Conservation (phyloP, 257 asterid genomes). For the Plantago elongata region DNA sequence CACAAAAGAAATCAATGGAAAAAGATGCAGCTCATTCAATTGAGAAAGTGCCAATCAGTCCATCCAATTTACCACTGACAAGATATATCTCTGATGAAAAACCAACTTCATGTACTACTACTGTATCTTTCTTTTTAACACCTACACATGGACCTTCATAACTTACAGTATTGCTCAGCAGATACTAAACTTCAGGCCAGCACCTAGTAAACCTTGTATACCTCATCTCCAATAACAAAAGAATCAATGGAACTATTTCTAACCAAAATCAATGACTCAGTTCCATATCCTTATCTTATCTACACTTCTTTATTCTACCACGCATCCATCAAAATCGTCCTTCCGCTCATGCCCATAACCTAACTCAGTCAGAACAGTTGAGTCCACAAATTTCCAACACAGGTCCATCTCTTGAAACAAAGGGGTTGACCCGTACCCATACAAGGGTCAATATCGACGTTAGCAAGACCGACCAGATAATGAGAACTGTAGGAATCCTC, state of each 20-base stretch:
- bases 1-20: too few species aligned
- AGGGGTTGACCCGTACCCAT: constrained; percentile 91
- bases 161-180: constrained; percentile 17
- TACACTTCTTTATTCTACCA: constrained; percentile 27
- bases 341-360: neutral
- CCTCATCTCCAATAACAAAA: constrained; percentile 23
- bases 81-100: too few species aligned
- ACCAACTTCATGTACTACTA: too few species aligned
- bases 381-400: constrained; percentile 73
- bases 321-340: neutral
- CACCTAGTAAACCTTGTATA: neutral
- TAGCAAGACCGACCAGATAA: constrained; percentile 79
- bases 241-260: constrained; percentile 32
- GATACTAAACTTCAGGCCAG: constrained; percentile 2
- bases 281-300: constrained; percentile 23
- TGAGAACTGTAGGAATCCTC: constrained; percentile 69
- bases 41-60: too few species aligned
- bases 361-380: constrained; percentile 66
- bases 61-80: too few species aligned
- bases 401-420: constrained; percentile 80
- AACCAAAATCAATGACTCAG: constrained; percentile 24
- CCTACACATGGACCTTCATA: constrained; percentile 13
- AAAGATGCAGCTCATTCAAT: too few species aligned
- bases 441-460: constrained; percentile 68
- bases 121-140: neutral